Evolutionary conservation across 2,329 filamentous ascomycete species (phyloP).

Genomic region (Epichloe glyceriae): DNA sequence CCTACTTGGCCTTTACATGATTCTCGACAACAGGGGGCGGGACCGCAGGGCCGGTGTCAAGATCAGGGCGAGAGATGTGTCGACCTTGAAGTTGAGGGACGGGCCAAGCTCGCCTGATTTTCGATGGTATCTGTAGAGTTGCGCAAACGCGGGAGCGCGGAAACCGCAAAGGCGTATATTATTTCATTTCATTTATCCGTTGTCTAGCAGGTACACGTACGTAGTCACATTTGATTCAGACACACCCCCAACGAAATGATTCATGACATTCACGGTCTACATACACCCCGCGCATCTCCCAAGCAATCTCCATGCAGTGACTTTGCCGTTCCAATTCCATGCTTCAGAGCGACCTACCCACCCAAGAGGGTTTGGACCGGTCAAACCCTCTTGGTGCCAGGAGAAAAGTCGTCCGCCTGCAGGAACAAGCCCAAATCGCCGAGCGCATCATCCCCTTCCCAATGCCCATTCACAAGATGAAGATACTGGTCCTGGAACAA

Average conservation of each 20-base stretch:
- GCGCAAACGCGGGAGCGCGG: too few relatives aligned
- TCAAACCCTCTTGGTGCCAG: conserved; percentile 18
- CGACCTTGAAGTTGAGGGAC: conserved; percentile 35
- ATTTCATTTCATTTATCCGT: neutral
- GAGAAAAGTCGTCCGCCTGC: conserved; percentile 18
- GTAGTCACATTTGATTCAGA: neutral
- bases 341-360: conserved; percentile 14
- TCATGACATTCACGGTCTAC: neutral
- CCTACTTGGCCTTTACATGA: conserved; percentile 47
- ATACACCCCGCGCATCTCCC: neutral
- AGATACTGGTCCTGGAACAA: conserved; percentile 24
- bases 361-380: too few relatives aligned
- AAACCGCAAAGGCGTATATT: too few relatives aligned
- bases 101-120: conserved; percentile 34
- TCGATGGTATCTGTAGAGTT: conserved; percentile 33
- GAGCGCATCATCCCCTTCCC: conserved; percentile 23
- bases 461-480: conserved; percentile 20
- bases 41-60: conserved; percentile 38
- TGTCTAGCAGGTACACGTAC: neutral
- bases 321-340: too few relatives aligned
- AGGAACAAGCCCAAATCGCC: conserved; percentile 22
- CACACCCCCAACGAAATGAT: neutral
- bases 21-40: conserved; percentile 38
- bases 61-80: conserved; percentile 30
- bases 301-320: too few relatives aligned